Evolutionary conservation across 2,329 filamentous ascomycete species (phyloP), one percentile per base, ranked within the genome.

Genomic region (Beauveria bassiana): DNA sequence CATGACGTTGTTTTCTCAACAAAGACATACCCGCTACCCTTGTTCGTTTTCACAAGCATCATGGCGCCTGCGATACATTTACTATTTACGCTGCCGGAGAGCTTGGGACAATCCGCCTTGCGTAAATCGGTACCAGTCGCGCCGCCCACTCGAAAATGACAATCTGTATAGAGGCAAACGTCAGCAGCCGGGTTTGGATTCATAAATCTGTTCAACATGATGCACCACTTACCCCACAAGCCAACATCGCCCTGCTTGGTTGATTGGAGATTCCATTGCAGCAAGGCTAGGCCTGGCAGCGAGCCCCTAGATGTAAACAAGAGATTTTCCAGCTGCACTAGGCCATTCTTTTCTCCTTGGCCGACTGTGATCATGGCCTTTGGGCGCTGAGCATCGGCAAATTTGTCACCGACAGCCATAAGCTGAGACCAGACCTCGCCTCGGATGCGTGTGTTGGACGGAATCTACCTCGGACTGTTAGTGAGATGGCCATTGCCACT

Each of bases 391-490:
- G 20, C n/a, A 18, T 28, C 28, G 8, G 43, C 8, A 8, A 38
- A 47, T 6, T n/a, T 22, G 22, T 31, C 12, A 5, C 28, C 28
- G 0, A n/a, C 26, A 3, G 26, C 55, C 42, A 47, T 46, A 3
- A 58, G 1, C 9, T 58, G 55, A 16, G 55, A 58, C 55, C 55
- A 58, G 7, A 47, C n/a, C n/a, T 46, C n/a, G 40, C 55, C 55
- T n/a, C n/a, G 22, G 10, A 58, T 38, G 12, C 14, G 22, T 16
- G 43, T 28, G 5, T 40, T 40, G 3, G 24, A 5, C 28, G 43
- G 55, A 12, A 58, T 34, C 28, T 28, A 28, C 28, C 28, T 28
- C 26, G 26, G 26, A 28, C 26, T 8, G 26, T 28, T 28, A 28
- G 26, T 28, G 26, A 28, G 26, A 28, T 28, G 26, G 26, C 26